Base-by-base conservation (phyloP, 192 early-diverging fungal species). In the Backusella australiensis region DNA sequence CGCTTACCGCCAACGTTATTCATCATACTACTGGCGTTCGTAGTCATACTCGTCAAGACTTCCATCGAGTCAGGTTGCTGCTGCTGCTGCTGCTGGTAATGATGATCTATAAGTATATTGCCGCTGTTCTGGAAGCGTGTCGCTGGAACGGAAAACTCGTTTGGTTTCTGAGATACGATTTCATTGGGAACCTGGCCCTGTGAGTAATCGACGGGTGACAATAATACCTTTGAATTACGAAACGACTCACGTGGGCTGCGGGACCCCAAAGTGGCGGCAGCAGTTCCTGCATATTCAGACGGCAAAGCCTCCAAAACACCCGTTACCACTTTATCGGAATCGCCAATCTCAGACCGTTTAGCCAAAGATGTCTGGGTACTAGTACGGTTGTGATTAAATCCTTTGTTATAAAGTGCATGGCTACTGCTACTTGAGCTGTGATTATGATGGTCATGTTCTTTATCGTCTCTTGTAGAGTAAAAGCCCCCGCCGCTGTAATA, bases 161-260 rank as follows among this genome's bases (percentile, higher is more conserved):
- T 81, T n/a, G 80, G 80, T 67, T 81, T 81, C 19, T 81, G 80
- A 49, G 67, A 63, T 14, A 59, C 38, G 6, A 74, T 49, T 44
- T 81, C 80, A 66, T 81, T 81, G 6, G 76, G 80, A 29, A 75
- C 69, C 39, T 81, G 80, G 9, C 80, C 72, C 26, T 69, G 71
- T 21, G 49, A 29, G 11, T 19, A 69, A 21, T 46, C 52, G 29
- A n/a, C 12, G 12, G 49, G 14, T 46, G 17, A 36, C 8, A 71
- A 12, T 53, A 52, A 69, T 14, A 26, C 49, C 46, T 69, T 74
- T 26, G 26, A 77, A 32, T 41, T 70, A 35, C 65, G 56, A 29
- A 41, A 44, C 66, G 70, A 66, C 66, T 68, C 71, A 63, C 70
- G 63, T 1, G 70, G 70, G 26, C 70, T 70, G 15, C 66, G 71